Conservation (phyloP, 2,329 filamentous ascomycete genomes). For the Fusarium nygamai region DNA sequence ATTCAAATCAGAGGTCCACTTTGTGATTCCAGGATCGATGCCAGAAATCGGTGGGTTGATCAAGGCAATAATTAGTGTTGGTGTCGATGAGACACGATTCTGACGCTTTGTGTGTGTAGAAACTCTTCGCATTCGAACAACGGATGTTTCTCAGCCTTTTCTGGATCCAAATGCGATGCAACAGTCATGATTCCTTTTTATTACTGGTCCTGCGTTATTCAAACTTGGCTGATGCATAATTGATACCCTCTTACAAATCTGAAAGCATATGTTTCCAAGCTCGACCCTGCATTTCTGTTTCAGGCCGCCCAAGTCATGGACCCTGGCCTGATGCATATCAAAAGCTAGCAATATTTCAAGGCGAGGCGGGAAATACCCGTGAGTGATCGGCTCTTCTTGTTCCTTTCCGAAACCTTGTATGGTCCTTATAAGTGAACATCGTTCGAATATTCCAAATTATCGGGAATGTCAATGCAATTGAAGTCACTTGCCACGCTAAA, state of each 20-base stretch:
- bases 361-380: not conserved
- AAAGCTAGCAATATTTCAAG: not conserved
- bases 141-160: slow-evolving; percentile 48
- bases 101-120: slow-evolving; percentile 31
- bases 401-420: not conserved
- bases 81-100: not conserved
- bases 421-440: not conserved
- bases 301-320: not conserved
- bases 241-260: not conserved
- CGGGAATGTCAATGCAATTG: not conserved
- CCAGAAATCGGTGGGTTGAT: slow-evolving; percentile 40
- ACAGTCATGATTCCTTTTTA: slow-evolving; percentile 12
- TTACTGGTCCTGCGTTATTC: not conserved
- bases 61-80: not conserved
- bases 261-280: not conserved
- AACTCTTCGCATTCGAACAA: slow-evolving; percentile 42
- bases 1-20: slow-evolving; percentile 43
- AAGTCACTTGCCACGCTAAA: slow-evolving; percentile 10
- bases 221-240: not conserved
- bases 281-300: not conserved
- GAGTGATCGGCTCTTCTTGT: not conserved
- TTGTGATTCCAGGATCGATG: slow-evolving; percentile 43
- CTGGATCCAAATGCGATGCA: slow-evolving; percentile 45
- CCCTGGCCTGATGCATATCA: not conserved
- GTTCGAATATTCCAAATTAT: not conserved